These are phyloP conservation scores for Zymoseptoria crescenta DNA, from an alignment of 2,329 filamentous ascomycete genomes.

Conservation along the genomic window DNA sequence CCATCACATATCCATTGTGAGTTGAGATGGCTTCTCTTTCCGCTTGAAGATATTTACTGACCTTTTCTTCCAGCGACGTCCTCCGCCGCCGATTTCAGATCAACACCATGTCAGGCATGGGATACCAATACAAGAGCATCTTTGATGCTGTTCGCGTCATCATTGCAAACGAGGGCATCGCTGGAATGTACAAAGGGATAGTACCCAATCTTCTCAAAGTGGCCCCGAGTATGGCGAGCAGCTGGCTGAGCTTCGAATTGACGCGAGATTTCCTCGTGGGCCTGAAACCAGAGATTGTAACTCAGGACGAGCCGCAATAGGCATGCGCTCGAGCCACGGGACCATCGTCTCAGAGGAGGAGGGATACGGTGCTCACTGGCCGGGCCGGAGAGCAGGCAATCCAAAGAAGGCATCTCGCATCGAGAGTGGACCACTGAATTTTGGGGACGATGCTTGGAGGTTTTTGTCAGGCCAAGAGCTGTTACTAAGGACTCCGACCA, in stretches of 20 bases:
- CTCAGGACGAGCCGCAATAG: slow-evolving; percentile 7
- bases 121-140: slow-evolving; percentile 87
- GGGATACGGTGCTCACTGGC: not conserved
- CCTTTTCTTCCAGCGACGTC: slow-evolving; percentile 59
- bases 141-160: slow-evolving; percentile 77
- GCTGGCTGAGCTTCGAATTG: slow-evolving; percentile 95
- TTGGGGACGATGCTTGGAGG: not conserved
- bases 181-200: slow-evolving; percentile 91
- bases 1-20: slow-evolving; percentile 96
- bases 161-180: slow-evolving; percentile 70
- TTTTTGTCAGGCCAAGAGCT: not conserved
- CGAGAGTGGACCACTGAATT: not conserved
- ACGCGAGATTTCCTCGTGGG: slow-evolving; percentile 74
- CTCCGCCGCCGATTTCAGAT: slow-evolving; percentile 92
- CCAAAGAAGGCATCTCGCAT: not conserved
- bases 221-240: slow-evolving; percentile 95
- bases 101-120: slow-evolving; percentile 98
- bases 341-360: not conserved
- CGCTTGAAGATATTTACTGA: not conserved
- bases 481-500: not conserved
- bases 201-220: slow-evolving; percentile 94
- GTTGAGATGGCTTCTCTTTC: slow-evolving; percentile 29
- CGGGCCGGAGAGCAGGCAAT: not conserved
- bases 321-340: not conserved
- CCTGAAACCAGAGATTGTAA: slow-evolving; percentile 12